Conservation (phyloP, 169 alveolate species). For the Cryptosporidium ubiquitum region DNA sequence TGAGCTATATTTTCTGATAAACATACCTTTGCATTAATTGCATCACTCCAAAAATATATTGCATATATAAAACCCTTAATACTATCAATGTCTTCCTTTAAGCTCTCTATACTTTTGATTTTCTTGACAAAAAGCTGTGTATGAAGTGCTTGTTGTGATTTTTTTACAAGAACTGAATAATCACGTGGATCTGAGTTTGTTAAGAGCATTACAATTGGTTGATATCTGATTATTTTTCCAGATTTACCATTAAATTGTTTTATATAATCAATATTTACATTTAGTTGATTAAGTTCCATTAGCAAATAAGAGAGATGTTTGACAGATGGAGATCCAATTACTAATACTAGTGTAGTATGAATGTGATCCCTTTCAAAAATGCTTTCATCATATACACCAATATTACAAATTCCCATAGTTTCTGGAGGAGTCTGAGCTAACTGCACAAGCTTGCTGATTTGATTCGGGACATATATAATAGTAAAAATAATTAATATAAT, state of each 20-base stretch:
- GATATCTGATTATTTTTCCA: constrained; percentile 51
- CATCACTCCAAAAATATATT: constrained; percentile 72
- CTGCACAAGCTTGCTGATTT: constrained; percentile 64
- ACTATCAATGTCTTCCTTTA: constrained; percentile 59
- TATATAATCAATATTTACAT: constrained; percentile 9
- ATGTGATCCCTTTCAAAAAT: constrained; percentile 60
- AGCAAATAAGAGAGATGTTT: constrained; percentile 59
- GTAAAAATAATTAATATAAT: constrained; percentile 56
- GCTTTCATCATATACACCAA: constrained; percentile 41
- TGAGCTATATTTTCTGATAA: neutral
- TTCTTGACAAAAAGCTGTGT: constrained; percentile 60
- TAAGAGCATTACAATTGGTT: constrained; percentile 54
- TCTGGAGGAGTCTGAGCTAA: constrained; percentile 71
- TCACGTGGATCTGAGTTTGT: constrained; percentile 51
- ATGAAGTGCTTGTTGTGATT: constrained; percentile 40
- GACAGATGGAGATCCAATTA: constrained; percentile 59
- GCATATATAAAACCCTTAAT: constrained; percentile 56
- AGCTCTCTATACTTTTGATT: constrained; percentile 39
- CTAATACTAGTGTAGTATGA: constrained; percentile 50
- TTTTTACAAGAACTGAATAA: constrained; percentile 37
- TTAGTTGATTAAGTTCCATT: constrained; percentile 47
- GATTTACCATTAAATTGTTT: constrained; percentile 50
- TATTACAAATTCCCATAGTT: constrained; percentile 44
- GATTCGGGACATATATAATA: constrained; percentile 59
- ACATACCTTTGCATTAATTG: constrained; percentile 28